Evolutionary conservation across 495 filamentous ascomycete genomes (phyloP).

Genomic region (Penicillium longicatenatum): DNA sequence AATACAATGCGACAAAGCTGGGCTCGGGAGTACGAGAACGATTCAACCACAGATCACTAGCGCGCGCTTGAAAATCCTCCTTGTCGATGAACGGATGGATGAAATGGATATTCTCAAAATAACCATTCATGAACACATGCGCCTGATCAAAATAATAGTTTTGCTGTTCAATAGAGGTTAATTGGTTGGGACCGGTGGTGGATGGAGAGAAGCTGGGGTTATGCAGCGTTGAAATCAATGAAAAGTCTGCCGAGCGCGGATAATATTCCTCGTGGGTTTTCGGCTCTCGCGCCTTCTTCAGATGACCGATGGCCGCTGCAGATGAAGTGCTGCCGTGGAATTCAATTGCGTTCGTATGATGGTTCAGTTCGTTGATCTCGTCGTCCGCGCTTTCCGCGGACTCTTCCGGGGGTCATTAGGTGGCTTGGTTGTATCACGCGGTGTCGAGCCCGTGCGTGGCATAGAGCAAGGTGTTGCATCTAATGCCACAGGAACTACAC

Average conservation of each 20-base stretch:
- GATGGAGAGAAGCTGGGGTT: constrained; percentile 43
- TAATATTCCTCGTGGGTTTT: constrained; percentile 20
- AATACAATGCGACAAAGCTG: constrained; percentile 43
- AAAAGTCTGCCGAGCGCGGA: constrained; percentile 20
- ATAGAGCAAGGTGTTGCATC: constrained; percentile 37
- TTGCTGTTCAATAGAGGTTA: constrained; percentile 25
- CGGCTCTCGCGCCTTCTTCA: constrained; percentile 35
- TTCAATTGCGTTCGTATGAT: constrained; percentile 44
- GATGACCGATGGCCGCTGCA: constrained; percentile 36
- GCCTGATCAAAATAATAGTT: constrained; percentile 47
- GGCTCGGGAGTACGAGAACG: constrained; percentile 32
- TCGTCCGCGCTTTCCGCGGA: constrained; percentile 31
- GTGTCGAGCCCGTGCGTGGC: constrained; percentile 27
- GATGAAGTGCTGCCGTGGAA: constrained; percentile 45
- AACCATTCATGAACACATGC: constrained; percentile 45
- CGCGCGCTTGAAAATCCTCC: constrained; percentile 39
- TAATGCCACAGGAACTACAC: constrained; percentile 10
- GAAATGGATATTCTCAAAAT: constrained; percentile 47
- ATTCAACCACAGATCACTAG: constrained; percentile 42
- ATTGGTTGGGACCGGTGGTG: constrained; percentile 27
- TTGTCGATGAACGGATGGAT: constrained; percentile 47
- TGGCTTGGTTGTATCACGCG: constrained; percentile 19
- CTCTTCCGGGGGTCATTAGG: constrained; percentile 25
- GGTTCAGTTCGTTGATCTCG: constrained; percentile 41
- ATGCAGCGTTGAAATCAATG: constrained; percentile 42